Percentiles rank a stretch among this genome's conserved stretches.
These are phyloP conservation scores for Debaryomyces udenii DNA, from an alignment of 1,139 yeast genomes.

Conservation along the genomic window DNA sequence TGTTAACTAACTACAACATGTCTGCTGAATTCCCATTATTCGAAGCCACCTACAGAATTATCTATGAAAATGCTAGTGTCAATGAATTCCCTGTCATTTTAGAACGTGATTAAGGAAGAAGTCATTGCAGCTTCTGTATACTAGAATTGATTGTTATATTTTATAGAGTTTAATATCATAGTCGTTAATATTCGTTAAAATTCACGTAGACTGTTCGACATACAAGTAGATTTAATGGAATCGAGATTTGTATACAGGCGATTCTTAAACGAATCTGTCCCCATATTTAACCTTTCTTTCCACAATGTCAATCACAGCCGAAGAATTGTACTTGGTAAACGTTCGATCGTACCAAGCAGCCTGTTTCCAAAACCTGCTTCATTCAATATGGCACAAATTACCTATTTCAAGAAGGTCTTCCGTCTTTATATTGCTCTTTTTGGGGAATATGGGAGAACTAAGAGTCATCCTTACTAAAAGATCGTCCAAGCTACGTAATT, in stretches of 20 bases:
- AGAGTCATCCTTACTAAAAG: slow-evolving; percentile 78
- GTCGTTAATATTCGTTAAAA: not conserved
- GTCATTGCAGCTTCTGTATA: slow-evolving; percentile 1
- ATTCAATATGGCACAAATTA: slow-evolving; percentile 59
- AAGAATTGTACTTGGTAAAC: slow-evolving; percentile 24
- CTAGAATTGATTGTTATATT: slow-evolving; percentile 6
- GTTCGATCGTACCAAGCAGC: slow-evolving; percentile 26
- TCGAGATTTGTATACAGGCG: slow-evolving; percentile 8
- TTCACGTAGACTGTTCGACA: too few relatives aligned
- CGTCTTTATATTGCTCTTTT: slow-evolving; percentile 70
- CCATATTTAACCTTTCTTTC: slow-evolving; percentile 1
- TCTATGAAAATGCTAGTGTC: slow-evolving; percentile 70
- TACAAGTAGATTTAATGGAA: not conserved
- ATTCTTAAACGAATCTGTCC: slow-evolving; percentile 9
- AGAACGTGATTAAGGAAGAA: slow-evolving; percentile 30
- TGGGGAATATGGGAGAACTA: slow-evolving; percentile 72
- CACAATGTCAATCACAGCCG: slow-evolving; percentile 17
- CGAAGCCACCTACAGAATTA: slow-evolving; percentile 80
- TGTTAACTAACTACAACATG: slow-evolving; percentile 63
- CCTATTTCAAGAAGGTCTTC: slow-evolving; percentile 72
- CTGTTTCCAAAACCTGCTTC: slow-evolving; percentile 30
- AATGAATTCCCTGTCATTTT: slow-evolving; percentile 64
- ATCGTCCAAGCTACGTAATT: slow-evolving; percentile 65
- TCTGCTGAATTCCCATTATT: slow-evolving; percentile 82
- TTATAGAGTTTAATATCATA: slow-evolving; percentile 8